phyloP scores from a whole-genome alignment of 73 alveolate species.

The Paramecium biaurelia region DNA sequence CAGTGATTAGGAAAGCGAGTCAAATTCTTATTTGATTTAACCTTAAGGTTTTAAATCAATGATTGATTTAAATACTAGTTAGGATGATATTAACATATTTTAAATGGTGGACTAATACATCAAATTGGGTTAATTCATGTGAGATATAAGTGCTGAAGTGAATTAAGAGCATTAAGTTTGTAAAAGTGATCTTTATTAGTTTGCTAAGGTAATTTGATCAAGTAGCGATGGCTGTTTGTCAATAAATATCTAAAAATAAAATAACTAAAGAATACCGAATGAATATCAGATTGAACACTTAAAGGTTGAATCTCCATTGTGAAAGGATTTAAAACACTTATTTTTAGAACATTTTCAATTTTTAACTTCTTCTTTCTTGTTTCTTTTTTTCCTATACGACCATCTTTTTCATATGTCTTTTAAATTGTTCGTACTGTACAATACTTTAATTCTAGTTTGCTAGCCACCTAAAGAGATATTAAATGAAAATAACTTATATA shows the following conservation, averaged over 20 bases:
- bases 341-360: not conserved
- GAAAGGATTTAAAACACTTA: not conserved
- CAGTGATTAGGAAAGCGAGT: not conserved
- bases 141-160: not conserved
- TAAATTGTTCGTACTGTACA: constrained; percentile 30
- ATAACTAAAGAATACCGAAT: not conserved
- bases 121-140: not conserved
- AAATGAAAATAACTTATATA: not conserved
- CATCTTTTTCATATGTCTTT: not conserved
- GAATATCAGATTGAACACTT: not conserved
- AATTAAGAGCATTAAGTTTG: not conserved
- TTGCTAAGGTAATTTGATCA: not conserved
- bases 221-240: not conserved
- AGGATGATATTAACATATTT: not conserved
- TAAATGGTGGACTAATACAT: not conserved
- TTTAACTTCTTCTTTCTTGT: constrained; percentile 11
- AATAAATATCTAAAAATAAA: not conserved
- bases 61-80: not conserved
- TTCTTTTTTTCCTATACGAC: constrained; percentile 45
- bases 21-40: not conserved
- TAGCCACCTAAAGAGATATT: constrained; percentile 24
- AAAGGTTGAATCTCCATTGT: not conserved
- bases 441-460: not conserved
- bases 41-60: not conserved
- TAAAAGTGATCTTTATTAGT: not conserved